Conservation (phyloP, 331 rosid species). For the Acacia concinna region DNA sequence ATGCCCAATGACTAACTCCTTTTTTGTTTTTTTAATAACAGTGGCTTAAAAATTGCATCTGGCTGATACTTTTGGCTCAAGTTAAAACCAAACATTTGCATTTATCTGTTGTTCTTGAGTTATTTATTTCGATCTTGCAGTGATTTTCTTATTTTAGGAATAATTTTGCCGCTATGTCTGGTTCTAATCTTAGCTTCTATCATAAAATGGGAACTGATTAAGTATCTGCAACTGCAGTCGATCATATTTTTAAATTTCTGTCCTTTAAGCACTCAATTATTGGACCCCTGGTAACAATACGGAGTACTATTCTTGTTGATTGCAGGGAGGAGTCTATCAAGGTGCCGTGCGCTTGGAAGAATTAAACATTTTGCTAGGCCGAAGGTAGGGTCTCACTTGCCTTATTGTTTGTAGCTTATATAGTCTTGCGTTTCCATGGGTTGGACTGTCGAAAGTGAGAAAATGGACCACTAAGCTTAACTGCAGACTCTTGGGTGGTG, state of each 20-base stretch:
- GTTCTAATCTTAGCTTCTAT: background rate
- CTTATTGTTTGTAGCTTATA: background rate
- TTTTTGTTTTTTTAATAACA: background rate
- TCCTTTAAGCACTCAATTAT: background rate
- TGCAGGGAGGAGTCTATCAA: conserved; percentile 61
- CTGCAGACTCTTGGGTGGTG: background rate
- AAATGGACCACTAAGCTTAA: background rate
- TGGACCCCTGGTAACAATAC: background rate
- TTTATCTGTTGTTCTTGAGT: background rate
- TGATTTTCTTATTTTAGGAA: conserved; percentile 6
- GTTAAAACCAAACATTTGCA: background rate
- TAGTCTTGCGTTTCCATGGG: background rate
- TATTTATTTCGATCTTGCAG: conserved; percentile 3
- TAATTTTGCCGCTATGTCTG: background rate
- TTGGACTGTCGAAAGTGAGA: background rate
- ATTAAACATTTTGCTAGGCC: conserved; percentile 56
- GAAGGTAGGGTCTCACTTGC: conserved; percentile 46
- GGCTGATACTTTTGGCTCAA: background rate
- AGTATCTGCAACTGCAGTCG: background rate
- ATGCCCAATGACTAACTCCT: background rate
- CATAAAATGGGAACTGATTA: background rate
- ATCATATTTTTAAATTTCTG: background rate
- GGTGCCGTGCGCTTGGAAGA: conserved; percentile 79
- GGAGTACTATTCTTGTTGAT: conserved; percentile 14
- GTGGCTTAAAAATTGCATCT: conserved; percentile 12